Evolutionary conservation across 371 early-diverging fungal genomes (phyloP).

Genomic region (Mucor mucedo): DNA sequence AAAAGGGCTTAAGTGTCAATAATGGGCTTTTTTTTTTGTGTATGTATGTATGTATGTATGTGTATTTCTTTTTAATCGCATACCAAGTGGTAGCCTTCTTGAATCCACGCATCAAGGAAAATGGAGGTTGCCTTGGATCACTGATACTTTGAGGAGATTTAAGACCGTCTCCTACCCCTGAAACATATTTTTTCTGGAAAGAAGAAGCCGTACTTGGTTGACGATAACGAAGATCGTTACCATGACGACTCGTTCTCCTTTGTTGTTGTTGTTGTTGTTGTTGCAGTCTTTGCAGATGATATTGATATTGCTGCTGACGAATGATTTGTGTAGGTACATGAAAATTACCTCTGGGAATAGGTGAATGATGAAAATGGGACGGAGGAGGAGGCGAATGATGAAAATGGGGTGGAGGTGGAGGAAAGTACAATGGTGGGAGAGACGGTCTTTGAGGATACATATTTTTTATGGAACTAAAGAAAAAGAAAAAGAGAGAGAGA

Average conservation of each 20-base stretch:
- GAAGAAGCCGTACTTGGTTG: too few relatives aligned
- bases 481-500: too few relatives aligned
- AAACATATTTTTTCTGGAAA: too few relatives aligned
- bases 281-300: background rate
- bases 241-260: background rate
- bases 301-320: background rate
- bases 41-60: too few relatives aligned
- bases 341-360: background rate
- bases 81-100: constrained; percentile 5
- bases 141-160: background rate
- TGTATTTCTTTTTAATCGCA: background rate
- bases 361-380: background rate
- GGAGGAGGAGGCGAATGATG: background rate
- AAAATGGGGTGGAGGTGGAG: background rate
- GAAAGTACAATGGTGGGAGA: background rate
- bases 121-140: background rate
- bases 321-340: constrained; percentile 2
- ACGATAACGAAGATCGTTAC: background rate
- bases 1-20: too few relatives aligned
- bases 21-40: too few relatives aligned
- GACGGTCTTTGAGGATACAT: too few relatives aligned
- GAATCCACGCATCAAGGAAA: background rate
- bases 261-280: too few relatives aligned
- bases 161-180: too few relatives aligned
- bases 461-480: too few relatives aligned